Evolutionary conservation across 441 rosid species (phyloP).

Genomic region (Theobroma grandiflorum): DNA sequence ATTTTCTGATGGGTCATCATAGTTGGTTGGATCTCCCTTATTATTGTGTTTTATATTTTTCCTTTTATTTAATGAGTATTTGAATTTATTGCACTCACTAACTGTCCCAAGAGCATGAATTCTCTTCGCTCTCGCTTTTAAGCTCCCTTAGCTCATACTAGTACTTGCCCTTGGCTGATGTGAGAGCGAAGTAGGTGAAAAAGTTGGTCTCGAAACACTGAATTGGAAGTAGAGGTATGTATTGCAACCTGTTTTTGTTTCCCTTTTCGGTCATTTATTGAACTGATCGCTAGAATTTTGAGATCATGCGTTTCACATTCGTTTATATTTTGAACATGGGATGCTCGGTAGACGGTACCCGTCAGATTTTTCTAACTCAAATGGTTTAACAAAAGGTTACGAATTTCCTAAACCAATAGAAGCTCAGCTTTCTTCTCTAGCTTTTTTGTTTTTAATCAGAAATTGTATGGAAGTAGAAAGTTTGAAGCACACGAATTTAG

Average conservation of each 20-base stretch:
- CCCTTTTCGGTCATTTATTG: not conserved
- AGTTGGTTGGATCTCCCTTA: slow-evolving; percentile 35
- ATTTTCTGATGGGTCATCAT: not conserved
- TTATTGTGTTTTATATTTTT: not conserved
- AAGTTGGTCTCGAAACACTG: not conserved
- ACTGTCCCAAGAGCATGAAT: slow-evolving; percentile 23
- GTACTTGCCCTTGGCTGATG: not conserved
- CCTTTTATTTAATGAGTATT: slow-evolving; percentile 18
- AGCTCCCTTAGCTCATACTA: slow-evolving; percentile 1
- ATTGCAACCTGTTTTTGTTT: not conserved
- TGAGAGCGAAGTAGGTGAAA: slow-evolving; percentile 15
- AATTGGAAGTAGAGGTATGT: slow-evolving; percentile 12
- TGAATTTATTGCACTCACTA: slow-evolving; percentile 9
- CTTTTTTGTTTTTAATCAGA: not conserved
- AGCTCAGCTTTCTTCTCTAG: not conserved
- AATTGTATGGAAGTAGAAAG: not conserved
- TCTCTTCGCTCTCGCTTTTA: not conserved
- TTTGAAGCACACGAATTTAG: not conserved
- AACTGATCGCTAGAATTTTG: not conserved
- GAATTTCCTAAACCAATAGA: not conserved
- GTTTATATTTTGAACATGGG: not conserved
- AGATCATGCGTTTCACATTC: slow-evolving; percentile 21
- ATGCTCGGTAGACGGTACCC: not conserved
- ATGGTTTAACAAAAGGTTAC: not conserved
- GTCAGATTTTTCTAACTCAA: slow-evolving; percentile 3